Evolutionary conservation across 1,139 yeast genomes (phyloP), one percentile per base, ranked within the genome.

Genomic region (Magnusiomyces tetraspermus): DNA sequence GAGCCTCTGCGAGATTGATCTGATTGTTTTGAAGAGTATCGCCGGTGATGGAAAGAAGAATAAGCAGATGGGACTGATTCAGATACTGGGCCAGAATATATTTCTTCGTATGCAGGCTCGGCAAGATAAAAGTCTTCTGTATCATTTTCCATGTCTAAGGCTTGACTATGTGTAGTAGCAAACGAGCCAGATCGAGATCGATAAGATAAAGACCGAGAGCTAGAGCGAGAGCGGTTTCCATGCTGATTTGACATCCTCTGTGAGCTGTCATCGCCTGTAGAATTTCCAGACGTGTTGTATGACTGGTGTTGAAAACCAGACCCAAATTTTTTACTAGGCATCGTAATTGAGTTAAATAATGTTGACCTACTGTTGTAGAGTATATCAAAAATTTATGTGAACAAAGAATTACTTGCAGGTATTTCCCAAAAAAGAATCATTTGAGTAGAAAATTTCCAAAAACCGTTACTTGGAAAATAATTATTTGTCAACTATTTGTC

Each of bases 31-130:
- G 67, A 66, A 62, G 62, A 63, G 57, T 52, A 66, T 70, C 66
- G 78, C 70, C 78, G 82, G 6, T 78, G 76, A 65, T 88, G 97
- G 65, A 90, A 86, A 1, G 95, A 80, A 1, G 95, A 80, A 59
- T 88, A 85, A 0, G 97, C 86, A 24, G 95, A 85, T 0, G 98
- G 97, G 44, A 90, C 82, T 40, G 87, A 80, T 61, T 86, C 96
- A 4, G 90, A 81, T 0, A 88, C 87, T 0, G 95, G 96, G 42
- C 97, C 97, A 4, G 95, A 83, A 68, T 78, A 90, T 71, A 88
- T 83, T 67, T 90, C 97, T 46, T 77, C 69, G 13, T 68, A 65
- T 1, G 72, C 71, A 44, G 65, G 66, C 57, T 68, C 74, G 19
- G 65, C 67, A 44, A 62, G 62, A 56, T 60, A 61, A 28, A 55